Evolutionary conservation across 2,329 filamentous ascomycete genomes (phyloP), one percentile per base, ranked within the genome.

Genomic region (Diaporthe eres): DNA sequence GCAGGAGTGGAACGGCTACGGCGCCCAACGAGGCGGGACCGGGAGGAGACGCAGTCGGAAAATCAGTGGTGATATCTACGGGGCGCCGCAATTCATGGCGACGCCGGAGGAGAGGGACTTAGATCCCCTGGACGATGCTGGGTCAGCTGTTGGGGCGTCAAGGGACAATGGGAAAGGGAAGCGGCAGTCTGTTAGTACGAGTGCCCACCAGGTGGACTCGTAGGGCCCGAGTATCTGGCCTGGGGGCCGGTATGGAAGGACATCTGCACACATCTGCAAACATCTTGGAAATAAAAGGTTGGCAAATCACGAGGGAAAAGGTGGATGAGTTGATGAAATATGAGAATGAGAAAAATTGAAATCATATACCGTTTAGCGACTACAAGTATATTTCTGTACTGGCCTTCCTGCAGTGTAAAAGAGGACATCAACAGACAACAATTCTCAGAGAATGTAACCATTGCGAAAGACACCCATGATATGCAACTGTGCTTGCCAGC

Each of bases 101-200:
- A 80, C 81, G 12, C 79, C 79, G 7, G 83, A 85, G 76, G 83
- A 85, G 80, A 78, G 80, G 55, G 84, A 83, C 72, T 4, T 34
- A 25, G 80, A 83, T 60, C 78, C 81, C 10, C 75, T 82, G 63
- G 78, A 79, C 28, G 71, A 60, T 3, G 51, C 55, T 55, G 61
- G 83, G 75, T n/a, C n/a, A 25, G 79, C 82, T 61, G 75, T 80
- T 61, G 78, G 79, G 25, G 42, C 44, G 10, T 53, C 53, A 9
- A 37, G 53, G 37, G 53, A 63, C 15, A 19, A 57, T 9, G 71
- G n/a, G 34, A 57, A 37, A 12, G 71, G 55, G 25, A 70, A 70
- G 61, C 70, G n/a, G 39, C 28, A 17, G n/a, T 42, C 57, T n/a
- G 47, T 49, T 17, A 74, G 25, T 37, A 75, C 58, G 17, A 72